Base-by-base conservation (phyloP, 495 filamentous ascomycete genomes). In the Neurospora hispaniola region DNA sequence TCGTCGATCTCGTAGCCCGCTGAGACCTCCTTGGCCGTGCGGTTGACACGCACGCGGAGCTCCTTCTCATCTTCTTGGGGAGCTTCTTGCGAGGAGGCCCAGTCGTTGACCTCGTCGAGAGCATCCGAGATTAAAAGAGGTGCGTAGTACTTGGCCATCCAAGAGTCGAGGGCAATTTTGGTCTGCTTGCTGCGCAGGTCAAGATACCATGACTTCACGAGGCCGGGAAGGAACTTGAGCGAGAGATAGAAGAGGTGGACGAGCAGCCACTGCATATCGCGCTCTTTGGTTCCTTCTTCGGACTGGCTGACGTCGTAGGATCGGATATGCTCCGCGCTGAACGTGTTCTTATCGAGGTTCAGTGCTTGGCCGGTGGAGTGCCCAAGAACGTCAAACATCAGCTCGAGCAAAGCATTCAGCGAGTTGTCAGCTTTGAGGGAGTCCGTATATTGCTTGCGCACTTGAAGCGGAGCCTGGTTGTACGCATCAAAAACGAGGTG, bases 1-100 rank as follows among this genome's bases (percentile, higher is more conserved):
- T 98, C 95, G 76, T 99, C 96, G 31, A 99, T 86, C 12, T 91
- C 88, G 76, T 97, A 97, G 27, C 89, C 88, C 6, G 93, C 94
- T 8, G 87, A 89, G 59, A 98, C 88, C 80, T 98, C 94, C 46
- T 87, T 84, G 3, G 90, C 88, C 18, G 87, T 83, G 39, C 86
- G 86, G 38, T 88, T 90, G 12, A 96, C 88, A 78, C 91, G 94
- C 48, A 97, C 85, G 4, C 84, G 80, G 71, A 98, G 82, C 42
- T 91, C 86, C 71, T 92, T 89, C 73, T 93, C 90, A n/a, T 89
- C 87, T 43, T 91, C 89, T 14, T 84, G 81, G 0, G 85, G 81
- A 3, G 77, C 20, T 43, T 86, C 84, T 77, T 86, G 87, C 73
- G 87, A 87, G 48, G 85, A 79, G 2, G 82, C 80, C 96, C 96